Evolutionary conservation across 2,329 filamentous ascomycete species (phyloP).

Genomic region (Lizonia empirigonia): DNA sequence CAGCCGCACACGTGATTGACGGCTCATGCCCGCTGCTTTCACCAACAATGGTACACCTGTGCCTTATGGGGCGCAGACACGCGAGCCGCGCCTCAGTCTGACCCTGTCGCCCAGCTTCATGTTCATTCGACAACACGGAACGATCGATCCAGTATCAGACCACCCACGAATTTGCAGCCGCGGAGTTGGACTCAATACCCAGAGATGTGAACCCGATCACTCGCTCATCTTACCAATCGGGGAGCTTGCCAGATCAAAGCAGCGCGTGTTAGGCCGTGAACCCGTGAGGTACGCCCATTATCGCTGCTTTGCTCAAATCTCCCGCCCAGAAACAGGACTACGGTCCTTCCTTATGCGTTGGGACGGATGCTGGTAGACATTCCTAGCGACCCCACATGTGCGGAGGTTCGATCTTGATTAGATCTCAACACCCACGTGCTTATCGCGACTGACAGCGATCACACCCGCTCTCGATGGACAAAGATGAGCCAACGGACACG

Average conservation of each 20-base stretch:
- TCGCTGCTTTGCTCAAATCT: neutral
- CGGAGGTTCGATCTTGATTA: neutral
- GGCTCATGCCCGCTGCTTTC: neutral
- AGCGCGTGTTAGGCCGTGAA: neutral
- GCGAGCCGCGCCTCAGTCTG: neutral
- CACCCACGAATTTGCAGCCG: neutral
- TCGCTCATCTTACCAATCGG: neutral
- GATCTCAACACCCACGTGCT: constrained; percentile 2
- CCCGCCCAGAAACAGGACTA: neutral
- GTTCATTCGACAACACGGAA: neutral
- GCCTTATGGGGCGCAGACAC: neutral
- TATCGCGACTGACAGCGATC: neutral
- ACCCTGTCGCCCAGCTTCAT: neutral
- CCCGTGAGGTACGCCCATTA: neutral
- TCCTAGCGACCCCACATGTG: constrained; percentile 1
- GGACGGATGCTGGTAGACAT: neutral
- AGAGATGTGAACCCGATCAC: neutral
- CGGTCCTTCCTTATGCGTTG: neutral
- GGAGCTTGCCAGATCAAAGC: constrained; percentile 1
- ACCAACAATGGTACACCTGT: constrained; percentile 2
- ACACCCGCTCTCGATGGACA: neutral
- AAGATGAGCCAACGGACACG: neutral
- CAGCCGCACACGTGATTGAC: constrained; percentile 1
- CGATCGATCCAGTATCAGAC: neutral
- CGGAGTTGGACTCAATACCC: neutral